These are phyloP conservation scores for Albugo candida DNA, from an alignment of 352 stramenopile genomes.

Conservation along the genomic window DNA sequence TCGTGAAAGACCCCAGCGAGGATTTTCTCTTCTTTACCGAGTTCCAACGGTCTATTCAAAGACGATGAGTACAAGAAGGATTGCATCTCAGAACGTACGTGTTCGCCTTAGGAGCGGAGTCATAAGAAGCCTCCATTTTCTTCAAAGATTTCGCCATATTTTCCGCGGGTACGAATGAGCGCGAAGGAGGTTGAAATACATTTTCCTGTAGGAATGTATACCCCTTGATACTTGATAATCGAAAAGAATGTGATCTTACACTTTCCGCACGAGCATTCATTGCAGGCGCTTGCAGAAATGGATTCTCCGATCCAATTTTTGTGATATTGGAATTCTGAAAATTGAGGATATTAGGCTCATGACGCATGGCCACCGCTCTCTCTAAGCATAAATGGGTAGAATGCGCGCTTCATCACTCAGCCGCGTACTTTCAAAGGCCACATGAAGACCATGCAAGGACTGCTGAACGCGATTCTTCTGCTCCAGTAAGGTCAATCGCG, in stretches of 20 bases:
- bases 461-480: slow-evolving; percentile 42
- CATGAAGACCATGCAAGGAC: slow-evolving; percentile 30
- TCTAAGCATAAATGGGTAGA: slow-evolving; percentile 6
- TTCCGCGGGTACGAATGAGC: slow-evolving; percentile 17
- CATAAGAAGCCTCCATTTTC: slow-evolving; percentile 19
- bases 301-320: slow-evolving; percentile 25
- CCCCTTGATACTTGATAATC: background rate
- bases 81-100: slow-evolving; percentile 12
- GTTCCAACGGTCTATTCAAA: slow-evolving; percentile 16
- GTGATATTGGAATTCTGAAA: slow-evolving; percentile 19
- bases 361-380: slow-evolving; percentile 16
- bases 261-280: background rate
- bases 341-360: slow-evolving; percentile 19
- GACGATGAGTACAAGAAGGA: background rate
- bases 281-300: slow-evolving; percentile 13
- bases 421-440: slow-evolving; percentile 17
- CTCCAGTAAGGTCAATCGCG: slow-evolving; percentile 24
- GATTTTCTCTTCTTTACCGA: slow-evolving; percentile 46
- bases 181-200: slow-evolving; percentile 16
- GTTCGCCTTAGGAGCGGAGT: slow-evolving; percentile 17
- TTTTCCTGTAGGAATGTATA: background rate
- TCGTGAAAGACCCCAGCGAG: slow-evolving; percentile 39
- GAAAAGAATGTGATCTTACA: too few species aligned
- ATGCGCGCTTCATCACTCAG: background rate
- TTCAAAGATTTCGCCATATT: slow-evolving; percentile 17